Percentiles rank a stretch among this genome's conserved stretches.
These are phyloP conservation scores for Rhodotorula taiwanensis DNA, from an alignment of 768 basidiomycete species.

Conservation along the genomic window DNA sequence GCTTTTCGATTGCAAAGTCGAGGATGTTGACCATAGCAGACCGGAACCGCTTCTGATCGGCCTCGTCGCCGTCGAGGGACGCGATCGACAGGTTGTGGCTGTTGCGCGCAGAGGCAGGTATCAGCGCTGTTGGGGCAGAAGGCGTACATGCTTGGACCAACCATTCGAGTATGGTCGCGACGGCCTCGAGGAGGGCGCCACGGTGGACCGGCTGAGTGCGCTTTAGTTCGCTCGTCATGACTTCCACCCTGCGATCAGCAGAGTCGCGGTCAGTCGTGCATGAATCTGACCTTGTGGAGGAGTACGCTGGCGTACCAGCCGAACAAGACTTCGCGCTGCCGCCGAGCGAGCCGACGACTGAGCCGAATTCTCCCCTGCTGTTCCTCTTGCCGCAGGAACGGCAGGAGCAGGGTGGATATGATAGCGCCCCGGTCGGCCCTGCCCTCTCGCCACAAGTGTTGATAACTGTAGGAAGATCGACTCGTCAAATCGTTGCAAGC, in stretches of 20 bases:
- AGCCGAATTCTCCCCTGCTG: constrained; percentile 38
- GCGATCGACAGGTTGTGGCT: constrained; percentile 44
- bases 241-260: constrained; percentile 4
- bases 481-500: not conserved
- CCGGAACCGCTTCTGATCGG: constrained; percentile 42
- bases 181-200: constrained; percentile 48
- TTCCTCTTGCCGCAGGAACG: constrained; percentile 44
- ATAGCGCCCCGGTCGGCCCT: constrained; percentile 42
- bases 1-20: constrained; percentile 48
- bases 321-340: constrained; percentile 43
- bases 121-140: too few relatives aligned
- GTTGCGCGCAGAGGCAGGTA: too few relatives aligned
- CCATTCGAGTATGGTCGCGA: constrained; percentile 47
- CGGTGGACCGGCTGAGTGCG: constrained; percentile 47
- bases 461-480: constrained; percentile 35
- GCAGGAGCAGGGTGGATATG: constrained; percentile 43
- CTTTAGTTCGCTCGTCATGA: constrained; percentile 41
- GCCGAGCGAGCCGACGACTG: constrained; percentile 34
- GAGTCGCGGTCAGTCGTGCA: not conserved
- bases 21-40: constrained; percentile 44
- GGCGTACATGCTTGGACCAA: too few relatives aligned
- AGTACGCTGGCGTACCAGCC: constrained; percentile 42
- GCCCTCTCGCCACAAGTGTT: constrained; percentile 29
- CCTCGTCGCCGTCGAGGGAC: constrained; percentile 39
- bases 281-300: not conserved